Base-by-base conservation (phyloP, 495 filamentous ascomycete species). In the Aspergillus carlsbadensis region DNA sequence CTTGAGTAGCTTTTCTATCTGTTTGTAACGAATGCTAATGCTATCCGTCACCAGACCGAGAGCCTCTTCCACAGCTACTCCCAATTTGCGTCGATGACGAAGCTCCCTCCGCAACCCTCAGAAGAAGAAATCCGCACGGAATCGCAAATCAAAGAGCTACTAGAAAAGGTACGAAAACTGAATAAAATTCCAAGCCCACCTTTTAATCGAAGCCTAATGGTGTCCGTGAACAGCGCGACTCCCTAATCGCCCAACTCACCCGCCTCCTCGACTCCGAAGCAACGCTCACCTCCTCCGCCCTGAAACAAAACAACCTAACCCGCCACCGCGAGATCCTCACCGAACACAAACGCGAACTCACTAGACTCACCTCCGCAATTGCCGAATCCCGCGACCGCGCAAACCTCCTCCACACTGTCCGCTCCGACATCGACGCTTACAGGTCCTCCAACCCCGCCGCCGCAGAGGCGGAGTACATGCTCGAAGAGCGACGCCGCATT, bases 211-310 rank as follows among this genome's bases (percentile, higher is more conserved):
- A 4, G 26, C 26, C 8, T 29, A 29, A n/a, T 37, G 26, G 48
- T 33, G 56, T 36, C 13, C 24, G 7, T 24, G 35, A 51, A 49
- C 41, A 96, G 92, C 87, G 94, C 61, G 90, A 96, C 66, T 78
- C 80, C 43, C 81, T 93, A 50, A 83, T 97, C 70, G 69, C 83
- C 63, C 90, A 96, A 73, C 88, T 98, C 46, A 74, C 84, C 65
- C 91, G 92, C 48, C 86, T 96, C 60, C 88, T 98, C 57, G 92
- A 96, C 77, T 96, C 92, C 52, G 92, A 96, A 84, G 82, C 92
- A n/a, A 81, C 86, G 57, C 83, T 95, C 49, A 89, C 87, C 36
- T 85, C 91, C 54, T 96, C 93, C 24, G 91, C 92, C 37, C 83
- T 96, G 5, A 97, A 96, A 75, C 90, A 94, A 65, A 95, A 89